Evolutionary conservation across 257 asterid species (phyloP).

Genomic region (Fraxinus anomala): DNA sequence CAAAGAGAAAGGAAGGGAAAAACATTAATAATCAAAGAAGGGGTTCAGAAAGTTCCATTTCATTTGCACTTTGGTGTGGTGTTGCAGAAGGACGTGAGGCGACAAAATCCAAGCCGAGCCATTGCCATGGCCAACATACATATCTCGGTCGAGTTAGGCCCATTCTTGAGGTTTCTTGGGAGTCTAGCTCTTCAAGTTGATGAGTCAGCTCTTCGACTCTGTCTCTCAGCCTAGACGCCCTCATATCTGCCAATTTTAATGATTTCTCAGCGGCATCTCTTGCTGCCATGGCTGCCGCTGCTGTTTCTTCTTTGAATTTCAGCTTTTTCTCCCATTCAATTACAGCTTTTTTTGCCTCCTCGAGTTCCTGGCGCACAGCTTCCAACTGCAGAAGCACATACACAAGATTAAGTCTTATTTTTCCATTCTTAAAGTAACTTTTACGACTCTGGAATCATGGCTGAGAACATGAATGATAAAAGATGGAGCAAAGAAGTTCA

Average conservation of each 20-base stretch:
- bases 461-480: too few relatives aligned
- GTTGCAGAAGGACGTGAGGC: slow-evolving; percentile 49
- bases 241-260: slow-evolving; percentile 76
- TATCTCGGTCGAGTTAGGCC: slow-evolving; percentile 72
- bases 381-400: slow-evolving; percentile 58
- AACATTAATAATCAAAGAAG: slow-evolving; percentile 48
- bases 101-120: slow-evolving; percentile 90
- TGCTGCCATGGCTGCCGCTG: slow-evolving; percentile 96
- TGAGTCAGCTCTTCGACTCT: slow-evolving; percentile 88
- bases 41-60: slow-evolving; percentile 99
- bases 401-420: slow-evolving; percentile 6
- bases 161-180: slow-evolving; percentile 51
- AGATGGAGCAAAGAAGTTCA: too few relatives aligned
- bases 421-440: too few relatives aligned
- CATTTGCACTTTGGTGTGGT: slow-evolving; percentile 58
- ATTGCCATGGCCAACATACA: slow-evolving; percentile 94
- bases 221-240: slow-evolving; percentile 84
- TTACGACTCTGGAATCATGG: too few relatives aligned
- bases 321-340: slow-evolving; percentile 79
- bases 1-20: slow-evolving; percentile 8
- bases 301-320: slow-evolving; percentile 90
- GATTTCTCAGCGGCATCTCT: slow-evolving; percentile 97
- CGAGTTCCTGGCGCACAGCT: slow-evolving; percentile 72
- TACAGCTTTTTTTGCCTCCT: slow-evolving; percentile 77
- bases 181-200: slow-evolving; percentile 80